Base-by-base conservation (phyloP, 352 stramenopile genomes). In the Thalassiosira delicatula region DNA sequence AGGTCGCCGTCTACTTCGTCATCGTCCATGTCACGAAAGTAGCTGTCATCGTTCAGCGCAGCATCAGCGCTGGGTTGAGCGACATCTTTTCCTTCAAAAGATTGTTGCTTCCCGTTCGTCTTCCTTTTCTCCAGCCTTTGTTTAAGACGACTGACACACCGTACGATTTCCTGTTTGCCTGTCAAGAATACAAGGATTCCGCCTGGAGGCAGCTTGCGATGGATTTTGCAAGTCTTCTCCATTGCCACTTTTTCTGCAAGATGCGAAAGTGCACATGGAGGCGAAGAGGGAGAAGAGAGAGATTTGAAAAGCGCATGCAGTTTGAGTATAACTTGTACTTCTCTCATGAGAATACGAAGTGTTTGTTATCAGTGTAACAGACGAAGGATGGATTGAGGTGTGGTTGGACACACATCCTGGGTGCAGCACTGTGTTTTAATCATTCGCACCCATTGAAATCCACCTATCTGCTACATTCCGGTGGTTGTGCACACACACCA, bases 131-230 rank as follows among this genome's bases (percentile, higher is more conserved):
- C 78, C 7, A 94, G 65, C 32, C 69, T 81, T 54, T 85, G 79
- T 53, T 70, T 73, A 1, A 95, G 74, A 54, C 83, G 46, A 66
- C 91, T 91, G 0, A 93, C 89, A 80, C 94, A 92, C 17, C 87
- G 81, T 60, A 96, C 76, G 76, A 99, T 98, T 87, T 99, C 97
- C 27, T 95, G 91, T 86, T 98, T 96, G 17, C 97, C 97, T 3
- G 97, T 99, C 0, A 99, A 90, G 77, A 99, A 99, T 14, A 99
- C 96, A 8, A 99, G 92, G 42, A 99, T 95, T 11, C 96, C 97
- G 49, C 97, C 97, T 23, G 85, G 91, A 0, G 97, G 97, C n/a
- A 99, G 90, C 79, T 97, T 98, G 65, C 95, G 92, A 92, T 99
- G 97, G 71, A 99, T 99, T 85, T 98, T 98, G 23, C 96, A 94